Conservation (phyloP, 805 yeast genomes). For the Pichia occidentalis region DNA sequence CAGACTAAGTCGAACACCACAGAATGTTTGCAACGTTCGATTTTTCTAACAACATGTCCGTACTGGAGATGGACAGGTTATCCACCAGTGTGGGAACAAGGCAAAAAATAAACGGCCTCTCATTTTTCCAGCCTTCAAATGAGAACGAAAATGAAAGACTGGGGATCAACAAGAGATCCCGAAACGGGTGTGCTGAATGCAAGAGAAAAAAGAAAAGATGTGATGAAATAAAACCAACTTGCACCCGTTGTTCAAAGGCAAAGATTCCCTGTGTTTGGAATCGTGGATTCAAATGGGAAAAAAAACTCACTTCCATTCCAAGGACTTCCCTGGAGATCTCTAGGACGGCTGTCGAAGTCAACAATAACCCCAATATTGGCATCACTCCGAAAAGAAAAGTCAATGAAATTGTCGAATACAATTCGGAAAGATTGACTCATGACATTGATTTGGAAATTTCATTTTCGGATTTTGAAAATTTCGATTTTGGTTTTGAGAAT, state of each 20-base stretch:
- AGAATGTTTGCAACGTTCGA: conserved; percentile 18
- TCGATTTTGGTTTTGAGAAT: too few species aligned
- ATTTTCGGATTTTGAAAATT: too few species aligned
- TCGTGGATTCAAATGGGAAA: too few species aligned
- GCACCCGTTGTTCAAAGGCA: conserved; percentile 31
- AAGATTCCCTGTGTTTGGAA: conserved; percentile 24
- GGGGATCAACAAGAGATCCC: conserved; percentile 16
- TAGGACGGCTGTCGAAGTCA: too few species aligned
- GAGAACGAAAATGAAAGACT: conserved; percentile 11
- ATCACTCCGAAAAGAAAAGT: too few species aligned
- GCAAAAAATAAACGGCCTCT: neutral
- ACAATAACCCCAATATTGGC: too few species aligned
- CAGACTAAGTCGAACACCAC: too few species aligned
- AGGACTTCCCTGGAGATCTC: too few species aligned
- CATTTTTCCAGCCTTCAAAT: conserved; percentile 11
- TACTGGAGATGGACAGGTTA: conserved; percentile 7
- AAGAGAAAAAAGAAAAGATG: conserved; percentile 32
- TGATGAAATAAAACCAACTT: conserved; percentile 36
- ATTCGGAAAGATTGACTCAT: too few species aligned
- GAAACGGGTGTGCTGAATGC: conserved; percentile 18
- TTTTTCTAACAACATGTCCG: conserved; percentile 4
- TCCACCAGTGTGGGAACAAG: neutral
- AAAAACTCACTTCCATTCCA: too few species aligned
- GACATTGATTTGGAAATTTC: too few species aligned
- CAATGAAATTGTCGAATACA: too few species aligned